Conservation (phyloP, 371 early-diverging fungal genomes). For the Mucor saturninus region DNA sequence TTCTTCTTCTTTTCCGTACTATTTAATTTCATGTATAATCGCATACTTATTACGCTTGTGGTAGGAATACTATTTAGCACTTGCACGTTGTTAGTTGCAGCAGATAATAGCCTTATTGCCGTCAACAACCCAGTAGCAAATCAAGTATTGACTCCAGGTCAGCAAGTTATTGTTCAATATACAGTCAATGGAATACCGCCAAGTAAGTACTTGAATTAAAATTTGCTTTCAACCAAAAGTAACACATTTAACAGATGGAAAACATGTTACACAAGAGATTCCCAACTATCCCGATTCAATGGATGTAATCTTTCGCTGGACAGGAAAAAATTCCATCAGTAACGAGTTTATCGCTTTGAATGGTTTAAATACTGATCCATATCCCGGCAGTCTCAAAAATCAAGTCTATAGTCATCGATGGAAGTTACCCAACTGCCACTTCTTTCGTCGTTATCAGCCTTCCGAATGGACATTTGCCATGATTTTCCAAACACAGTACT, state of each 20-base stretch:
- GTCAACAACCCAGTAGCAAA: constrained; percentile 8
- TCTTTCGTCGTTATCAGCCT: constrained; percentile 25
- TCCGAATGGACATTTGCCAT: constrained; percentile 22
- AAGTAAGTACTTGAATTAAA: constrained; percentile 3
- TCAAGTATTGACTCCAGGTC: constrained; percentile 10
- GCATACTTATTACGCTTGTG: background rate
- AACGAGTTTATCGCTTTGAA: constrained; percentile 16
- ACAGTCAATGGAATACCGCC: constrained; percentile 1
- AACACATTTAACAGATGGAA: background rate
- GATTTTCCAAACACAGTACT: constrained; percentile 22
- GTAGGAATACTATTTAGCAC: background rate
- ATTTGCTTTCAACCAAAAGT: no score
- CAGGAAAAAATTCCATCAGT: background rate
- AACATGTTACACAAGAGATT: background rate
- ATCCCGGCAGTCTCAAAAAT: constrained; percentile 4
- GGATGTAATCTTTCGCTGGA: constrained; percentile 23
- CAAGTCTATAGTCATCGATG: constrained; percentile 13
- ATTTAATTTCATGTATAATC: background rate
- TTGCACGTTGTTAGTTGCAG: background rate
- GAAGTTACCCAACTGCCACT: constrained; percentile 26
- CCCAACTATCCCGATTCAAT: constrained; percentile 23
- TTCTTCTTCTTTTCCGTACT: background rate
- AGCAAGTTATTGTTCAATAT: constrained; percentile 12
- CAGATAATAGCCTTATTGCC: constrained; percentile 4
- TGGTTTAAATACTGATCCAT: constrained; percentile 8